These are phyloP conservation scores for Acanthamoeba royreba DNA, from an alignment of 208 protist species.

Conservation along the genomic window DNA sequence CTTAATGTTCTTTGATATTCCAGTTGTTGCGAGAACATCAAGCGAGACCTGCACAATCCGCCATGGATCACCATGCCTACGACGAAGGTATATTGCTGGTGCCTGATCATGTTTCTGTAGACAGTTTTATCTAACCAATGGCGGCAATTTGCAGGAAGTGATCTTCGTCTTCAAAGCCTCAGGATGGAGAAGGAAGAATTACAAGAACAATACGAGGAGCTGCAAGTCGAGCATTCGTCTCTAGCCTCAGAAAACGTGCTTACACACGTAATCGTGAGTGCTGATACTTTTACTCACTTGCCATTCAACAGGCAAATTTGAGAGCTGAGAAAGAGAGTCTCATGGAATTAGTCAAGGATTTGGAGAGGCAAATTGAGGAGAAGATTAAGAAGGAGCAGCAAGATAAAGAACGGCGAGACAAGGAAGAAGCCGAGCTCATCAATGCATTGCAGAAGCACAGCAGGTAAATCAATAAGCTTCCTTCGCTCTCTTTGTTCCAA, in stretches of 20 bases:
- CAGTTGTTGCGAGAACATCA: not conserved
- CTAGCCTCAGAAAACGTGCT: constrained; percentile 7
- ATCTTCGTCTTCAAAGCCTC: not conserved
- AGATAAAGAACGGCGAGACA: not conserved
- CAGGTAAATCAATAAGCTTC: not conserved
- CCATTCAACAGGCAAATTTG: not conserved
- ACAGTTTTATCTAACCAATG: not conserved
- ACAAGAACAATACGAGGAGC: not conserved
- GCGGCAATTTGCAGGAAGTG: not conserved
- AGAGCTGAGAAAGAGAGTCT: not conserved
- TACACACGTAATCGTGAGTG: not conserved
- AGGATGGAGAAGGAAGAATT: not conserved
- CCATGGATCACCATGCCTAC: not conserved
- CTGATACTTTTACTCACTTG: not conserved
- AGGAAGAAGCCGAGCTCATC: constrained; percentile 7
- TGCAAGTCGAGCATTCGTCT: not conserved
- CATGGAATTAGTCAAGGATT: not conserved
- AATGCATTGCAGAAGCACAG: not conserved
- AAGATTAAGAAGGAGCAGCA: constrained; percentile 21
- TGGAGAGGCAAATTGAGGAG: constrained; percentile 21
- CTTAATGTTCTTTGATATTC: not conserved
- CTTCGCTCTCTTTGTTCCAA: not conserved
- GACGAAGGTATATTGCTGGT: not conserved
- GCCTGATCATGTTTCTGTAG: not conserved
- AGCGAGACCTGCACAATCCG: not conserved